Evolutionary conservation across 305 asterid genomes (phyloP), one percentile per base, ranked within the genome.

Genomic region (Ilex paraguariensis): DNA sequence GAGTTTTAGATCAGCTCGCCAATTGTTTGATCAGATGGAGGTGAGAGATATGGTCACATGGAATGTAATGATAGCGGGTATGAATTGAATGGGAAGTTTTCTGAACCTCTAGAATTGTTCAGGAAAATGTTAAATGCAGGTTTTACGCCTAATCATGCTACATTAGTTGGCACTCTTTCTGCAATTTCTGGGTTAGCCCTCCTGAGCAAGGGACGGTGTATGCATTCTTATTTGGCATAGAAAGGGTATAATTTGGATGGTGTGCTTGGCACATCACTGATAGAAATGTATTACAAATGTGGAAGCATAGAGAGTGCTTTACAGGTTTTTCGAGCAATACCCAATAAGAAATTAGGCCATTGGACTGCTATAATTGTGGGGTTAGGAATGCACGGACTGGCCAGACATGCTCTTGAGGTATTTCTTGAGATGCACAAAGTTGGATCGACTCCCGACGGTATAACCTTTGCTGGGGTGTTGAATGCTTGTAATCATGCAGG

Each of bases 221-320:
- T 67, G 49, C 68, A 64, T 30, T 31, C 56, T 64, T 55, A 64
- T 21, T 42, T 56, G 54, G 28, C 28, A 7, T 55, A 61, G 46
- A 62, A 48, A 30, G 62, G 45, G 8, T 57, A 11, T 61, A 12
- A 58, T 48, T 14, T 56, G 16, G 63, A 62, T 57, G 67, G 67
- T 13, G 63, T 68, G 46, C 42, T 66, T 51, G 71, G 64, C 30
- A 62, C 70, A 13, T 40, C 66, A 16, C 55, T 73, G 51, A 56
- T 73, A 64, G 69, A 70, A 31, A 73, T 68, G 68, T 73, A 73
- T 55, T 68, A 63, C 54, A 73, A 55, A 50, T 73, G 77, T 60
- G 77, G 77, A 6, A 62, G 32, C 62, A 53, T 61, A 16, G 59
- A 57, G 65, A 61, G 31, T 54, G 78, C 66, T 59, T 31, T 42